phyloP scores from a whole-genome alignment of 2,329 filamentous ascomycete species.

The Parascedosporium putredinis region DNA sequence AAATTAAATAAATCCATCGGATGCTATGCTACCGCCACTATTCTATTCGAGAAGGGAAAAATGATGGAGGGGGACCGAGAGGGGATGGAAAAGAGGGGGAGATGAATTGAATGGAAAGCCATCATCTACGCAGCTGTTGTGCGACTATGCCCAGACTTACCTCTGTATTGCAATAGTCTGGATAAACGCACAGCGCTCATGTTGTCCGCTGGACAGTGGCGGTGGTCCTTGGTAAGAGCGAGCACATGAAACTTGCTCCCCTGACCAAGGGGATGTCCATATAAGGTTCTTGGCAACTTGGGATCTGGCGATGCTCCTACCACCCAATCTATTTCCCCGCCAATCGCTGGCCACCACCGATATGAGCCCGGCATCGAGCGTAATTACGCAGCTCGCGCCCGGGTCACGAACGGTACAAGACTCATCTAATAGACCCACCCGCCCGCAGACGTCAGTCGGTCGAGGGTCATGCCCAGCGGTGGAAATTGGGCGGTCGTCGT shows the following conservation, averaged over 20 bases:
- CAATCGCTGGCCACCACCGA: neutral
- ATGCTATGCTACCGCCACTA: neutral
- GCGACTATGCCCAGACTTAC: neutral
- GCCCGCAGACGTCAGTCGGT: neutral
- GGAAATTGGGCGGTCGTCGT: no score
- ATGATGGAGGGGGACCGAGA: no score
- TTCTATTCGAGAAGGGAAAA: no score
- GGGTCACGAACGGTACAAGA: neutral
- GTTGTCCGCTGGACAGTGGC: neutral
- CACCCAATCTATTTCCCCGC: neutral
- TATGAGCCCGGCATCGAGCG: neutral
- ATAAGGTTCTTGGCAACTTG: neutral
- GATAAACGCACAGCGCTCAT: neutral
- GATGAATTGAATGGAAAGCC: no score
- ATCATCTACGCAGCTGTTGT: neutral
- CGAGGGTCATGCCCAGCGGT: no score
- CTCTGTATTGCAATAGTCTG: neutral
- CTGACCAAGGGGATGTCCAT: neutral
- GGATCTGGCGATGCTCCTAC: no score
- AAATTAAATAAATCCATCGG: neutral
- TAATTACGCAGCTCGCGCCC: neutral
- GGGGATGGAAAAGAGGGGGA: no score
- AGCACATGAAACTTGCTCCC: neutral
- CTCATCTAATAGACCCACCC: neutral
- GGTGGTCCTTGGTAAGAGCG: no score